phyloP scores from a whole-genome alignment of 208 protist genomes.

The Trypanosoma conorhini region DNA sequence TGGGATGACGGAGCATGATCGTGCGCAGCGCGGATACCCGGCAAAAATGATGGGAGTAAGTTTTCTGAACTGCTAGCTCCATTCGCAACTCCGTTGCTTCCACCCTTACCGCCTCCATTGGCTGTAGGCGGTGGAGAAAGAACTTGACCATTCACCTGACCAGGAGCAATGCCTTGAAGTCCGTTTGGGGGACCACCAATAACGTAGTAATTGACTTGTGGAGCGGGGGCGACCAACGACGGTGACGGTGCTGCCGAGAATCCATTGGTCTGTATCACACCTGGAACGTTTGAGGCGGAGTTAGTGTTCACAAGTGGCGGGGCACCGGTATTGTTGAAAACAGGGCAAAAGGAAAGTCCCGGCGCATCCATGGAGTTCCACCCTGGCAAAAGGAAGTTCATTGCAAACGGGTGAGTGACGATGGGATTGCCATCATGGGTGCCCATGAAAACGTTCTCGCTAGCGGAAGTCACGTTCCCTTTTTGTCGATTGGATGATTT shows the following conservation, averaged over 20 bases:
- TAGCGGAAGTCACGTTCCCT: background rate
- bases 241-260: background rate
- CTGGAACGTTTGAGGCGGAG: constrained; percentile 7
- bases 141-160: constrained; percentile 3
- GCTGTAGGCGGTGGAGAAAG: background rate
- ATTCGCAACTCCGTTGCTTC: background rate
- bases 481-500: background rate
- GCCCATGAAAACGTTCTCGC: constrained; percentile 2
- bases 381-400: constrained; percentile 15
- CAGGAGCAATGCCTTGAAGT: background rate
- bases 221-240: background rate
- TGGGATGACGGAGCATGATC: background rate
- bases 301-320: constrained; percentile 5
- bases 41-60: background rate
- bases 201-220: constrained; percentile 19
- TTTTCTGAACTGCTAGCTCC: background rate
- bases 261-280: background rate
- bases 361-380: background rate
- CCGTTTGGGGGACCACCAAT: background rate
- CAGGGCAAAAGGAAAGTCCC: background rate
- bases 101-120: background rate
- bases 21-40: background rate
- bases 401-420: background rate
- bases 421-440: constrained; percentile 1
- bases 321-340: background rate